Percentiles rank a stretch among this genome's conserved stretches.
phyloP scores from a whole-genome alignment of 225 moss, liverwort and hornwort species.

The Physcomitrium patens region DNA sequence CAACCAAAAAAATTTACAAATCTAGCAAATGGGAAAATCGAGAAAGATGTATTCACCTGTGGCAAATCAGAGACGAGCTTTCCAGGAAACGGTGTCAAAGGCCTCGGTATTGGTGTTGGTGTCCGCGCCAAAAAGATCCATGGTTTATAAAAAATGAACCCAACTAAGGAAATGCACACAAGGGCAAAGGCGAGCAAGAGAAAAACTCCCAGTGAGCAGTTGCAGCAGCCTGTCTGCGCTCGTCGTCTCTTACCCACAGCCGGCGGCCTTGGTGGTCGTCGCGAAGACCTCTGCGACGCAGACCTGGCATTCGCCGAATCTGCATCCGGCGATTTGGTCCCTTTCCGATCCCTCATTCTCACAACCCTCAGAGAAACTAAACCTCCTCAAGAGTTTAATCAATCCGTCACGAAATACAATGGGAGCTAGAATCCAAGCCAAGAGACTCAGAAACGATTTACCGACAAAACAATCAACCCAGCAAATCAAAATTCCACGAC shows the following conservation, averaged over 20 bases:
- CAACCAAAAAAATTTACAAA: background rate
- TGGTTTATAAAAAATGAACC: conserved; percentile 1
- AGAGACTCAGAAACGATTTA: too few species aligned
- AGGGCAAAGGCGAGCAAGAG: conserved; percentile 25
- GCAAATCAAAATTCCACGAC: too few species aligned
- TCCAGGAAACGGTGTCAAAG: conserved; percentile 56
- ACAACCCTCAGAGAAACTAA: background rate
- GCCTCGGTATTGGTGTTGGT: conserved; percentile 43
- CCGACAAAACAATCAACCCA: too few species aligned
- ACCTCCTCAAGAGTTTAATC: background rate
- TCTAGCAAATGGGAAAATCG: background rate
- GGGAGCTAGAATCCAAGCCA: background rate
- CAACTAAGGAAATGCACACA: background rate
- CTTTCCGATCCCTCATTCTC: conserved; percentile 54
- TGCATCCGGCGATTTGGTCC: conserved; percentile 22
- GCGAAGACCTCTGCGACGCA: conserved; percentile 25
- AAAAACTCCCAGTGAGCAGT: conserved; percentile 19
- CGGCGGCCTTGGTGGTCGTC: conserved; percentile 32
- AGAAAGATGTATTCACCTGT: conserved; percentile 35
- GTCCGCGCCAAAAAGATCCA: conserved; percentile 27
- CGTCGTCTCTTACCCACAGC: conserved; percentile 22
- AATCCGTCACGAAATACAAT: background rate
- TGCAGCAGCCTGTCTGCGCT: conserved; percentile 43
- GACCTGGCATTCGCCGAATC: background rate
- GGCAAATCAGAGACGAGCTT: conserved; percentile 50